A percentile compares a stretch with the other conserved stretches of the same genome.
Evolutionary conservation across 106 monocot genomes (phyloP).

Genomic region (Dioscorea zingiberensis): DNA sequence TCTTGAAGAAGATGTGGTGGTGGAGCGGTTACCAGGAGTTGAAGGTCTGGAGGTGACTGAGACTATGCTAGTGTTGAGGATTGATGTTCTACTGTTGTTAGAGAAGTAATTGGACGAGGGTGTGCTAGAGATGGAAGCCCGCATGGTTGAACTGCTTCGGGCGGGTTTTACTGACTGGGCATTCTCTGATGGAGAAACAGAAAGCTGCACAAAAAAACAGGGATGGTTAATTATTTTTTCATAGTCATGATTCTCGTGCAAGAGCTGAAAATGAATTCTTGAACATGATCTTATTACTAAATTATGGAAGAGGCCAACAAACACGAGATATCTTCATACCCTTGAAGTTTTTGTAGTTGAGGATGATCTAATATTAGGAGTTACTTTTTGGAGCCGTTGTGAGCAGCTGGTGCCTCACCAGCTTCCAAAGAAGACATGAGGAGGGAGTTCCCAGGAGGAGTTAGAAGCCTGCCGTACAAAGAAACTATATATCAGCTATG

Average conservation of each 20-base stretch:
- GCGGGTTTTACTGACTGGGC: conserved; percentile 28
- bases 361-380: conserved; percentile 28
- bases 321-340: too few relatives aligned
- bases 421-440: conserved; percentile 29
- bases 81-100: conserved; percentile 35
- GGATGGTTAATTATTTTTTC: too few relatives aligned
- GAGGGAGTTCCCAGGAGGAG: conserved; percentile 74
- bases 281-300: too few relatives aligned
- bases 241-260: too few relatives aligned
- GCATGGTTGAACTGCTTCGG: conserved; percentile 57
- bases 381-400: conserved; percentile 24
- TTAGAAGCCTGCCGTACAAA: conserved; percentile 68
- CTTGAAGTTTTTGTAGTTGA: conserved; percentile 44
- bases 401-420: conserved; percentile 17
- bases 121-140: conserved; percentile 31
- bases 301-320: too few relatives aligned
- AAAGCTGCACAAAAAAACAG: conserved; percentile 34
- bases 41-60: conserved; percentile 72
- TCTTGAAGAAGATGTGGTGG: conserved; percentile 5
- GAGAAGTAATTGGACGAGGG: conserved; percentile 31
- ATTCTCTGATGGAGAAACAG: conserved; percentile 31
- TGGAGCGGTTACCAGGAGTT: conserved; percentile 48
- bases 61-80: conserved; percentile 51
- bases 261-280: too few relatives aligned
- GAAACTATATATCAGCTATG: too few relatives aligned